Evolutionary conservation across 208 protist genomes (phyloP).

Genomic region (Trypanosoma melophagium): DNA sequence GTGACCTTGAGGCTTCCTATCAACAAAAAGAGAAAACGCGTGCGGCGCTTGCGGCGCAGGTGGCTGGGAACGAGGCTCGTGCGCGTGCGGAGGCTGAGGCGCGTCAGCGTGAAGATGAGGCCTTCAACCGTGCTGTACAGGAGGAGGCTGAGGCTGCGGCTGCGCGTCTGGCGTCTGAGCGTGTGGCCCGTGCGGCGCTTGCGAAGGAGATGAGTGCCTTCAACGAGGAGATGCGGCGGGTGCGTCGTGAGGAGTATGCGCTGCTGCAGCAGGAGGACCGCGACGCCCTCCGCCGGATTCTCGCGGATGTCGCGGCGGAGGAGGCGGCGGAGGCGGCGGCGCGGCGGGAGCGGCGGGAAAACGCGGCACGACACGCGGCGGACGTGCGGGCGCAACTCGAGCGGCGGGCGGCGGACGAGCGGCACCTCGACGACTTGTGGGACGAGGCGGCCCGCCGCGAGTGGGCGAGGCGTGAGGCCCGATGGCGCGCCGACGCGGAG

Average conservation of each 20-base stretch:
- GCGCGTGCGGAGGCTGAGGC: conserved; percentile 36
- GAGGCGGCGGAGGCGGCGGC: conserved; percentile 23
- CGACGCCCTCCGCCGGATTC: neutral
- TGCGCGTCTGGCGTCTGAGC: no score
- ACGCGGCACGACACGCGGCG: conserved; percentile 33
- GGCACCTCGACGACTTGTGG: conserved; percentile 73
- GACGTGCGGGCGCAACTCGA: conserved; percentile 46
- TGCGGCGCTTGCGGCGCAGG: conserved; percentile 69
- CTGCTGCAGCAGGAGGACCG: conserved; percentile 4
- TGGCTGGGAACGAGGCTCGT: conserved; percentile 63
- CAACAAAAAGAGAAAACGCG: conserved; percentile 37
- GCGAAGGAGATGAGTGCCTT: no score
- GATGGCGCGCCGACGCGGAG: conserved; percentile 64
- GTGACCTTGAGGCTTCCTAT: conserved; percentile 62
- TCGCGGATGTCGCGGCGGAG: conserved; percentile 69
- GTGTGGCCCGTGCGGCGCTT: no score
- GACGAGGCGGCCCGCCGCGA: conserved; percentile 75
- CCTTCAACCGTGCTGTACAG: conserved; percentile 71
- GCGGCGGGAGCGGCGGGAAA: conserved; percentile 9
- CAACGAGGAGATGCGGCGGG: no score
- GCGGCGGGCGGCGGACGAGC: conserved; percentile 50
- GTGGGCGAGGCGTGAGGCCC: conserved; percentile 79
- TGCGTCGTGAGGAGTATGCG: no score
- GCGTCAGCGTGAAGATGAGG: conserved; percentile 41
- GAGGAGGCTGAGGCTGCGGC: conserved; percentile 35